Base-by-base conservation (phyloP, 2,329 filamentous ascomycete species). In the Penicillium concentricum region DNA sequence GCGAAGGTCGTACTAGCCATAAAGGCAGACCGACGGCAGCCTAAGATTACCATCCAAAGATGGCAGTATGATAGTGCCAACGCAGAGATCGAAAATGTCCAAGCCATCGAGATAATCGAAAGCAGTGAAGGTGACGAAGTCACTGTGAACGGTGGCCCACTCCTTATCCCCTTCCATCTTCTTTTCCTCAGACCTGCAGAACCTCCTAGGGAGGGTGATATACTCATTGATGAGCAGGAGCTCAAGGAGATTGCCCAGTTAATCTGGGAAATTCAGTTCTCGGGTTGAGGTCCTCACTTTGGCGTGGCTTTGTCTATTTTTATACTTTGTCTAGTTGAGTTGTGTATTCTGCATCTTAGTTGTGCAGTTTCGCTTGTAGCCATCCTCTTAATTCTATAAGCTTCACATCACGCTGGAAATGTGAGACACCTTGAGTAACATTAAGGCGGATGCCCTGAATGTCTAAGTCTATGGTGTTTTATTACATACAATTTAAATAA, bases 161-260 rank as follows among this genome's bases (percentile, higher is more conserved):
- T 51, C 30, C 28, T 44, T n/a, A 51, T 44, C 44, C 49, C 49
- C 30, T 51, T 51, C 39, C 30, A 51, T 13, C 39, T 51, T 44
- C 26, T 51, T 34, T 51, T 44, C 49, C 49, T 51, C 39, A 26
- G 39, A 51, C 39, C 49, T 1, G 38, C 39, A 24, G 39, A 44
- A 30, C 38, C 39, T 44, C 5, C 39, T 51, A 43, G 13, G 35
- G 49, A 51, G 49, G 15, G 0, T 15, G 49, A 44, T 26, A 51
- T 51, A 28, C 16, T 51, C 24, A 44, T 44, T 51, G 2, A 44
- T 43, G 38, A 51, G 30, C 39, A 51, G 20, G 39, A 44, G 28
- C 39, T 51, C 28, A 44, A 35, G 39, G 49, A 51, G 9, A 44
- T 51, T 10, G 49, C 49, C 18, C 38, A 51, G 38, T 37, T 51